A percentile compares a stretch with the other conserved stretches of the same genome.
Conservation (phyloP, 371 early-diverging fungal species). For the Actinomucor elegans region DNA sequence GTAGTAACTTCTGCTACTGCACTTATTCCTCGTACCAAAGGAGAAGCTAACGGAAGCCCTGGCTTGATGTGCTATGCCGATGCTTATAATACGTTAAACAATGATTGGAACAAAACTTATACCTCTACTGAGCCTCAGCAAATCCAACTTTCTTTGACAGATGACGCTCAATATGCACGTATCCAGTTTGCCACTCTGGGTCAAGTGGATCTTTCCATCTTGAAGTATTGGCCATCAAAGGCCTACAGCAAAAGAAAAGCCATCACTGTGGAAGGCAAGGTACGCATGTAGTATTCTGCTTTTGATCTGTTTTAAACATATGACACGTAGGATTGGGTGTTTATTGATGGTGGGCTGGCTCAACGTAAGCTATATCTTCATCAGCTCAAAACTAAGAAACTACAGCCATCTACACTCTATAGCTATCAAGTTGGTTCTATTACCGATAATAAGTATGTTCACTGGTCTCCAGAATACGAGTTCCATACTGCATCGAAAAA, state of each 20-base stretch:
- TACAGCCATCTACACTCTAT: conserved; percentile 25
- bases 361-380: conserved; percentile 30
- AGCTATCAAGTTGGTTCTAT: conserved; percentile 34
- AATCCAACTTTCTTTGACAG: conserved; percentile 33
- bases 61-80: conserved; percentile 21
- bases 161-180: conserved; percentile 34
- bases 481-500: conserved; percentile 37
- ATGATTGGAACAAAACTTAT: conserved; percentile 25
- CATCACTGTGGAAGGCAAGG: conserved; percentile 7
- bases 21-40: too few relatives aligned
- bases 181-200: conserved; percentile 42
- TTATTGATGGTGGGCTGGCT: conserved; percentile 35
- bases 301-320: not conserved
- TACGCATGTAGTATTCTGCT: not conserved
- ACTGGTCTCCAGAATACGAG: conserved; percentile 33
- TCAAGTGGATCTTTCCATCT: conserved; percentile 12
- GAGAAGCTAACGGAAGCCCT: conserved; percentile 11
- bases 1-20: not conserved
- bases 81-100: conserved; percentile 12
- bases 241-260: not conserved
- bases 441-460: not conserved
- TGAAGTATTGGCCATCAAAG: conserved; percentile 50
- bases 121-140: conserved; percentile 40
- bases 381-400: conserved; percentile 18
- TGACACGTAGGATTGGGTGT: conserved; percentile 28